Evolutionary conservation across 169 alveolate species (phyloP), one percentile per base, ranked within the genome.

Genomic region (Plasmodium coatneyi): DNA sequence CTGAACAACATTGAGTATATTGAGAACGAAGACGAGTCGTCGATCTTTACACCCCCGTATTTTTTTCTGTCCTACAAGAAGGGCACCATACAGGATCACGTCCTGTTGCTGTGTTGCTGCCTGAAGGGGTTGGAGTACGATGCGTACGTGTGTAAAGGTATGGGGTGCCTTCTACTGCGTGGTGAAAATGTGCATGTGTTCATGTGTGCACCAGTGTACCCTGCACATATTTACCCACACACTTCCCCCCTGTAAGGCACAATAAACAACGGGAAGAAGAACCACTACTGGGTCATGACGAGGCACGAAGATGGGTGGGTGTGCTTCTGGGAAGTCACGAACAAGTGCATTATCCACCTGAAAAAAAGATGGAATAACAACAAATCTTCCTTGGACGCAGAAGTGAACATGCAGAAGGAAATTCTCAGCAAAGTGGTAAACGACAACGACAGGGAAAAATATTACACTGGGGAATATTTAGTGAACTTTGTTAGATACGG

Each of bases 291-390:
- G 97, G 94, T 95, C 3, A 95, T 95, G 97, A 92, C 97, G 12
- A 92, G 97, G 80, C 97, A 95, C 43, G 95, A 80, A 66, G 79
- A 84, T n/a, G 96, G 97, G 2, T 95, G 95, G 95, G 71, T 95
- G 4, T 95, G 95, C 54, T 95, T 95, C 84, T 95, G 97, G 97
- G 97, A 95, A 74, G 97, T 92, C n/a, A 95, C 97, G 30, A 95
- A 87, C 52, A 95, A 95, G 34, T 91, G 79, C 16, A 91, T 91
- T 52, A 91, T 91, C 28, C 95, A 91, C 74, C 74, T 91, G 70
- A 80, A 70, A 41, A 16, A 41, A 12, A 66, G 95, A 39, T 91
- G 95, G 95, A 91, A 91, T 60, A 91, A 81, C 25, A 91, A 80
- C 52, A 71, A 91, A 32, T 91, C 36, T 71, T 80, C 74, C 71